Evolutionary conservation across 805 yeast genomes (phyloP), one percentile per base, ranked within the genome.

Genomic region (Saccharomyces eubayanus): DNA sequence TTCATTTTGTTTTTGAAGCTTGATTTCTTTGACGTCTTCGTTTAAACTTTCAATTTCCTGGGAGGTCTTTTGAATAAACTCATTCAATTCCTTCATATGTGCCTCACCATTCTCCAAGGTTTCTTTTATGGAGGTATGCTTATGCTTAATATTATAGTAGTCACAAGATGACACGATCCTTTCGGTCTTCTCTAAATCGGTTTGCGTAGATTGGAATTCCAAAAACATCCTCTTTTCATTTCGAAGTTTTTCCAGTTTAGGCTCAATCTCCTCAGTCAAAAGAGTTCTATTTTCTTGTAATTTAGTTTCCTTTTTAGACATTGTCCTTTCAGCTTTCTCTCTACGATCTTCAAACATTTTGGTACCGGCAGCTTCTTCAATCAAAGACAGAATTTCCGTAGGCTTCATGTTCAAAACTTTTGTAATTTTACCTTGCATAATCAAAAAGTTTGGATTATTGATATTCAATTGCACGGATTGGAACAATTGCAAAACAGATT

Each of bases 311-410:
- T 92, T 92, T 71, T 90, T 91, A 0, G 84, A 79, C 89, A 94
- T 89, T 1, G 96, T 89, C 65, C 87, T 84, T 62, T 89, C 86
- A 0, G 98, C 97, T 66, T 87, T 88, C 55, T 87, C 96, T 62
- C 92, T 84, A 58, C 97, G 81, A 57, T 90, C 96, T 69, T 94
- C 98, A 65, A 89, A 94, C 78, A 92, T 88, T 58, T 92, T 83
- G 0, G 99, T 94, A 5, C 99, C 99, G 0, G 99, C 96, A 0
- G 99, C 99, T 72, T 94, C 99, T 70, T 94, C 99, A 52, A 94
- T 89, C 60, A 94, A 77, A 4, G 96, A 84, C 58, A 94, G 72
- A 46, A 92, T 87, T 69, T 94, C 98, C 1, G 82, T 74, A 0
- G 99, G 96, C 62, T 88, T 89, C 98, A 94, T 94, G 69, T 94